phyloP scores from a whole-genome alignment of 169 alveolate species.

The Plasmodium fragile region DNA sequence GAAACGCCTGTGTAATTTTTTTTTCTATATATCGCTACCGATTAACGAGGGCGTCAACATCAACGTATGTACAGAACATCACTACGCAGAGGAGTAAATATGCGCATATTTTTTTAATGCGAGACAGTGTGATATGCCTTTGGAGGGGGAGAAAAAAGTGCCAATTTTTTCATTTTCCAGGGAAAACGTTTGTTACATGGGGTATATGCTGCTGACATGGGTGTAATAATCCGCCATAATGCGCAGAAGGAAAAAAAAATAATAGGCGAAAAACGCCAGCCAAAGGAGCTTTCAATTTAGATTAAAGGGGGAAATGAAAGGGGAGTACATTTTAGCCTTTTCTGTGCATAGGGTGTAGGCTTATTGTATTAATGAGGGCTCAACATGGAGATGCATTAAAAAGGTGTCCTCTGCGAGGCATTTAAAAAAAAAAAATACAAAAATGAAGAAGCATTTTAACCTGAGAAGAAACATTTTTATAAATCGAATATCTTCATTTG shows the following conservation, averaged over 20 bases:
- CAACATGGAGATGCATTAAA: neutral
- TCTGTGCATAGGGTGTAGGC: neutral
- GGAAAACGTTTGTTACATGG: neutral
- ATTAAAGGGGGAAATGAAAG: neutral
- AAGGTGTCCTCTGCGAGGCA: neutral
- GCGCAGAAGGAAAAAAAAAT: neutral
- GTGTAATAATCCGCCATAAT: neutral
- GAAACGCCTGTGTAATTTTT: neutral
- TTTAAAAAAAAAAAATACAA: neutral
- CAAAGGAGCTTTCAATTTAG: neutral
- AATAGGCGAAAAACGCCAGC: neutral
- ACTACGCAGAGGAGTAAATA: neutral
- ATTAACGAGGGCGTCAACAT: neutral
- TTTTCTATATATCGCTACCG: neutral
- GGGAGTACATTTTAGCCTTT: neutral
- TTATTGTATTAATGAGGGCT: neutral
- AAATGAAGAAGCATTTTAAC: neutral
- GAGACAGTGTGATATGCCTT: conserved; percentile 2
- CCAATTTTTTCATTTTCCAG: neutral
- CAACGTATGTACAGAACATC: neutral
- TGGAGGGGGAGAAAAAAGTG: neutral
- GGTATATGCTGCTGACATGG: neutral
- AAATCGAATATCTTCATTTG: neutral
- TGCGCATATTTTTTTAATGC: neutral
- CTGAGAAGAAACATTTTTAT: neutral